Conservation (phyloP, 306 rosid species). For the Rubus parviflorus region DNA sequence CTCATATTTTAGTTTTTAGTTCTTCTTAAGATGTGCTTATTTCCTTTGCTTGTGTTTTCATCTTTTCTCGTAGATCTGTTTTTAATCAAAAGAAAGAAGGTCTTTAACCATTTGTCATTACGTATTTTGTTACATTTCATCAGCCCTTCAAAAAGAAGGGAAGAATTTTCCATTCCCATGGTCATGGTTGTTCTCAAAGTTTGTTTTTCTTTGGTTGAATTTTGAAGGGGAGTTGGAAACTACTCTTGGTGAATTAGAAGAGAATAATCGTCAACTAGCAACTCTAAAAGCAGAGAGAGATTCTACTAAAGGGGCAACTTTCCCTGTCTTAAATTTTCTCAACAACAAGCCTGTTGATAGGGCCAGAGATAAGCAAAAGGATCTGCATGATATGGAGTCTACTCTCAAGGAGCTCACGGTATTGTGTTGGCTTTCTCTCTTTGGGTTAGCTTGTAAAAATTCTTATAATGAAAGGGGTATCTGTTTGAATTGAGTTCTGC, state of each 20-base stretch:
- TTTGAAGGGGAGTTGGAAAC: constrained; percentile 71
- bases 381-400: constrained; percentile 85
- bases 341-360: constrained; percentile 61
- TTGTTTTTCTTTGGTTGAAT: constrained; percentile 35
- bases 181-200: constrained; percentile 22
- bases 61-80: not conserved
- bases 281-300: constrained; percentile 70
- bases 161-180: not conserved
- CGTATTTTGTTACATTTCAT: not conserved
- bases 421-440: constrained; percentile 18
- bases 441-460: constrained; percentile 12
- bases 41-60: not conserved
- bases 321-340: constrained; percentile 67
- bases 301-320: constrained; percentile 67
- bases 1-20: not conserved
- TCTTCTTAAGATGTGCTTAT: not conserved
- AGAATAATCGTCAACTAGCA: constrained; percentile 63
- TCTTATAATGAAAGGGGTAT: not conserved
- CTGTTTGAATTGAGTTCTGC: constrained; percentile 28
- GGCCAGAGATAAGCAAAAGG: constrained; percentile 77
- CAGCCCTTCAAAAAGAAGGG: not conserved
- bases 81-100: not conserved
- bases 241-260: constrained; percentile 62
- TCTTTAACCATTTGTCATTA: not conserved
- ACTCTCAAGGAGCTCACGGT: constrained; percentile 78